Evolutionary conservation across 495 filamentous ascomycete genomes (phyloP).

Genomic region (Penicillium psychrofluorescens): DNA sequence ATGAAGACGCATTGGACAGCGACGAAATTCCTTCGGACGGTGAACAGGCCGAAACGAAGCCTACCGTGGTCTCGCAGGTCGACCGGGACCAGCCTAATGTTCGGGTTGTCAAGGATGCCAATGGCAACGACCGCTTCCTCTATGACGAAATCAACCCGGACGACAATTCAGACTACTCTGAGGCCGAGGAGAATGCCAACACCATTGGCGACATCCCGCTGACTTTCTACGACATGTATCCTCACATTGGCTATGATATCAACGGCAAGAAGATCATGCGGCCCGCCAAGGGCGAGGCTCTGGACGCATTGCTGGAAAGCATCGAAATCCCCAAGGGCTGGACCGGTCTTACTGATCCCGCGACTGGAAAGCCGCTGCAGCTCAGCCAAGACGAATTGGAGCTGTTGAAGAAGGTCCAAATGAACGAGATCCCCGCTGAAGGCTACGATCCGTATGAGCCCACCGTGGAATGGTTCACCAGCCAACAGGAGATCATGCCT

Average conservation of each 20-base stretch:
- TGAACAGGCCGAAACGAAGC: conserved; percentile 16
- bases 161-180: conserved; percentile 92
- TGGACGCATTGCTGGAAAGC: conserved; percentile 90
- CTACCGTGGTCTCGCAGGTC: conserved; percentile 5
- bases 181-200: conserved; percentile 70
- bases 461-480: conserved; percentile 87
- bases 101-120: conserved; percentile 55
- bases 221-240: conserved; percentile 92
- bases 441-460: conserved; percentile 90
- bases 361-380: conserved; percentile 85
- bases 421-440: conserved; percentile 81
- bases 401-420: conserved; percentile 78
- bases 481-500: conserved; percentile 86
- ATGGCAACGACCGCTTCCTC: conserved; percentile 67
- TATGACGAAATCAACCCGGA: conserved; percentile 89
- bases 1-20: conserved; percentile 39
- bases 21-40: conserved; percentile 46
- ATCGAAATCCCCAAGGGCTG: conserved; percentile 98
- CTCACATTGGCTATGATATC: conserved; percentile 97
- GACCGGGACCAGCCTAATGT: conserved; percentile 28
- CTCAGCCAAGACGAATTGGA: conserved; percentile 84
- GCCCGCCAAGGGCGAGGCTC: conserved; percentile 85
- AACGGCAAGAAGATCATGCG: conserved; percentile 97
- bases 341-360: conserved; percentile 90
- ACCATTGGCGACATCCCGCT: conserved; percentile 94